Evolutionary conservation across 768 basidiomycete genomes (phyloP).

Genomic region (Russula virescens): DNA sequence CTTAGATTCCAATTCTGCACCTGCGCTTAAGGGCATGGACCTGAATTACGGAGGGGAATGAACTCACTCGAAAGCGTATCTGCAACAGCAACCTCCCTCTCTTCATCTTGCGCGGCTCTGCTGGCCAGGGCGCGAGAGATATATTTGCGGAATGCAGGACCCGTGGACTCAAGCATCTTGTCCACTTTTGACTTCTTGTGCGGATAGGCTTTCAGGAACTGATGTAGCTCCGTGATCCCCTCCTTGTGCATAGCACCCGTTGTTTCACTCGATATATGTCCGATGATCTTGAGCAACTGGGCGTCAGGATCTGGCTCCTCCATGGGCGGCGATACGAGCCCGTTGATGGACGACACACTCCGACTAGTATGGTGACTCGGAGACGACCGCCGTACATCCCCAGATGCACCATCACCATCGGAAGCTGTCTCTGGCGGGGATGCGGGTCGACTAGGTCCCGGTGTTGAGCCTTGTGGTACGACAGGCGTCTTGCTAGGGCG

Average conservation of each 20-base stretch:
- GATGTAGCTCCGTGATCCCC: conserved; percentile 90
- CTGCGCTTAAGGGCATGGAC: neutral
- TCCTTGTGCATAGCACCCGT: conserved; percentile 88
- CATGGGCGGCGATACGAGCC: conserved; percentile 47
- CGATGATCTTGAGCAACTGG: conserved; percentile 74
- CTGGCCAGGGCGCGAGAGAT: conserved; percentile 83
- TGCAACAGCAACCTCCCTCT: conserved; percentile 74
- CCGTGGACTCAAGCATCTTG: conserved; percentile 83
- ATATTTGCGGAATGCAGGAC: conserved; percentile 86
- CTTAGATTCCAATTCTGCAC: conserved; percentile 25
- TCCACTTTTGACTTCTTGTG: conserved; percentile 78
- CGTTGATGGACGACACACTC: conserved; percentile 59
- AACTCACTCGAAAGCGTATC: conserved; percentile 76
- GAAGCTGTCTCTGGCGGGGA: conserved; percentile 59
- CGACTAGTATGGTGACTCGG: conserved; percentile 64
- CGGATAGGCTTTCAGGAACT: conserved; percentile 87
- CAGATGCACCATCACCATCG: conserved; percentile 36
- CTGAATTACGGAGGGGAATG: conserved; percentile 14
- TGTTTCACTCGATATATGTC: conserved; percentile 83
- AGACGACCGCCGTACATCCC: conserved; percentile 46
- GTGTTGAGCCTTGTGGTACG: conserved; percentile 45
- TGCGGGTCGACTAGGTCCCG: conserved; percentile 60
- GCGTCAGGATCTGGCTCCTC: conserved; percentile 87
- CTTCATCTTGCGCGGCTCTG: conserved; percentile 81
- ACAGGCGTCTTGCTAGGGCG: conserved; percentile 31